A percentile compares a stretch with the other conserved stretches of the same genome.
Conservation (phyloP, 2,329 filamentous ascomycete species). For the Talaromyces pinophilus region DNA sequence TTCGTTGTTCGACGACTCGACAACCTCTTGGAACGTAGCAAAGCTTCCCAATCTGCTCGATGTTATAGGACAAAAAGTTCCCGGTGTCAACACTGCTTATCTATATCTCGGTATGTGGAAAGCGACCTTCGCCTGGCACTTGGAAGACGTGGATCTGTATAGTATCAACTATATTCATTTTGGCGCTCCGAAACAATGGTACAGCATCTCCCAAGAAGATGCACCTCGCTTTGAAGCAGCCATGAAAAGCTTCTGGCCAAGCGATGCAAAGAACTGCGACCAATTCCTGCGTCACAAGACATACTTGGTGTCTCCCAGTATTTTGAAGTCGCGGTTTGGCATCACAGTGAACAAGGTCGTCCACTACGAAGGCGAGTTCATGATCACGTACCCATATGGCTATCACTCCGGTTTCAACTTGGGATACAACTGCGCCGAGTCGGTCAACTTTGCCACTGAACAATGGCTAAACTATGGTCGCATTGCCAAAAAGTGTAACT, state of each 20-base stretch:
- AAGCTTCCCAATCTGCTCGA: slow-evolving; percentile 92
- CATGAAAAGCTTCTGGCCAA: slow-evolving; percentile 94
- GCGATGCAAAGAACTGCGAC: slow-evolving; percentile 90
- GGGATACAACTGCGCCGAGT: slow-evolving; percentile 98
- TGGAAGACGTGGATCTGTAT: slow-evolving; percentile 98
- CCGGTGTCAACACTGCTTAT: slow-evolving; percentile 96
- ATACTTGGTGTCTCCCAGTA: slow-evolving; percentile 89
- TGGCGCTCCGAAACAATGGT: slow-evolving; percentile 98
- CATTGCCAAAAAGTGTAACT: slow-evolving; percentile 95
- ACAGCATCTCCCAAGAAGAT: slow-evolving; percentile 96
- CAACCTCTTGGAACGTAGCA: slow-evolving; percentile 87
- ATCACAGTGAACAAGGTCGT: slow-evolving; percentile 96
- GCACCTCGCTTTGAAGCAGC: slow-evolving; percentile 88
- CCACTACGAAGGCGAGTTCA: slow-evolving; percentile 94
- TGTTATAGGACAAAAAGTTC: slow-evolving; percentile 90
- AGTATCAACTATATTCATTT: slow-evolving; percentile 99
- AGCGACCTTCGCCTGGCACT: slow-evolving; percentile 97
- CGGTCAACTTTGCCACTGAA: slow-evolving; percentile 95
- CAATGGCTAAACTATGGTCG: slow-evolving; percentile 94
- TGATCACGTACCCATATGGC: slow-evolving; percentile 97
- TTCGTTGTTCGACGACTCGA: slow-evolving; percentile 85
- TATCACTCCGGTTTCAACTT: slow-evolving; percentile 98
- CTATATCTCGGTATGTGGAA: slow-evolving; percentile 99
- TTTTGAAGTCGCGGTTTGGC: slow-evolving; percentile 82
- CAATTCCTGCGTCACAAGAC: slow-evolving; percentile 98